These are phyloP conservation scores for Gaultheria prostrata DNA, from an alignment of 148 eudicot genomes.

Conservation along the genomic window DNA sequence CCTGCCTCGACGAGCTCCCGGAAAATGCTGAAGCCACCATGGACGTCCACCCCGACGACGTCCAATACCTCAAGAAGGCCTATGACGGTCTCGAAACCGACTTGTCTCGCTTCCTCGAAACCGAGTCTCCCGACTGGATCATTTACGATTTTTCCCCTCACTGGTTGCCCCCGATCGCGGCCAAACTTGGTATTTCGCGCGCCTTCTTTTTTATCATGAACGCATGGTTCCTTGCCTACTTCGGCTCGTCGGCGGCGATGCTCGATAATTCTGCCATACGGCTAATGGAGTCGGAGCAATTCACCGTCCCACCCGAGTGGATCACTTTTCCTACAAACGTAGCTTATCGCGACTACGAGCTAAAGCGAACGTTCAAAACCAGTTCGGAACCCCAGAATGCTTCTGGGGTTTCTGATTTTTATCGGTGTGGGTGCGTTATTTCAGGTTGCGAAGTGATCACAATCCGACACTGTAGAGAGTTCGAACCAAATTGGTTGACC, in stretches of 20 bases:
- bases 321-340: conserved; percentile 7
- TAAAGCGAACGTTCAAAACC: neutral
- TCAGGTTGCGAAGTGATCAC: neutral
- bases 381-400: neutral
- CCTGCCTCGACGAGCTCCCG: conserved; percentile 19
- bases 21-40: conserved; percentile 29
- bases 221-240: conserved; percentile 15
- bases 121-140: conserved; percentile 31
- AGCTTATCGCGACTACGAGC: conserved; percentile 13
- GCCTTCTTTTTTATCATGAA: conserved; percentile 22
- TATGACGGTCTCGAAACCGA: conserved; percentile 25
- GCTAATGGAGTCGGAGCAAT: neutral
- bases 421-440: neutral
- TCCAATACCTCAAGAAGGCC: conserved; percentile 30
- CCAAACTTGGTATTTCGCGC: conserved; percentile 10
- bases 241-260: conserved; percentile 9
- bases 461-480: conserved; percentile 7
- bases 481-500: conserved; percentile 19
- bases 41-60: conserved; percentile 21
- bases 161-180: conserved; percentile 26
- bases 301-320: conserved; percentile 20
- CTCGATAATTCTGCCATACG: neutral
- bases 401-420: neutral
- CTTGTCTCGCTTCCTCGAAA: conserved; percentile 16
- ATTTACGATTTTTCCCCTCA: conserved; percentile 28